phyloP scores from a whole-genome alignment of 805 yeast species.

The Lipomyces chichibuensis region DNA sequence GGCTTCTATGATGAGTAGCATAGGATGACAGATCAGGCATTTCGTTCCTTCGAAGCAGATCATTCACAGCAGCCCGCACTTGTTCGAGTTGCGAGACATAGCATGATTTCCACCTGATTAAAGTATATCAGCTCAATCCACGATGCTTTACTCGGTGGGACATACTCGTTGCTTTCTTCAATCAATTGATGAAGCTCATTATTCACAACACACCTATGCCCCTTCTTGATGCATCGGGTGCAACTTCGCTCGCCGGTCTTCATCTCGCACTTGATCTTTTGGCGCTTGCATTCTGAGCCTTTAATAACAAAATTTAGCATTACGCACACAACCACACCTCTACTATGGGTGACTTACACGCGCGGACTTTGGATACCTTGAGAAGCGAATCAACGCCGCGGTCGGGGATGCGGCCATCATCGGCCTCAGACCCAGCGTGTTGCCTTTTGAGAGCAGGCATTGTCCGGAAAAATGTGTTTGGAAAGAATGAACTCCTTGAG shows the following conservation, averaged over 20 bases:
- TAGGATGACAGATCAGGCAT: background rate
- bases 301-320: background rate
- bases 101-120: background rate
- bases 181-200: background rate
- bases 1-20: background rate
- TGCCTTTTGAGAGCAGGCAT: background rate
- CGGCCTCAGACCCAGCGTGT: background rate
- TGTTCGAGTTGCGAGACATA: background rate
- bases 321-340: background rate
- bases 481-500: background rate
- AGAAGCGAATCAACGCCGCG: background rate
- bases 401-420: background rate
- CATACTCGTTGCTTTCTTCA: background rate
- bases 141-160: background rate
- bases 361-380: background rate
- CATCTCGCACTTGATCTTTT: conserved; percentile 7
- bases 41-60: background rate
- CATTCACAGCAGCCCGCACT: background rate
- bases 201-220: background rate
- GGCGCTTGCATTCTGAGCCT: conserved; percentile 7
- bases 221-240: background rate
- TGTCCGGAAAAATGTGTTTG: background rate
- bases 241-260: background rate
- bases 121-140: background rate
- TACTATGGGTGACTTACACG: background rate